A percentile compares a stretch with the other conserved stretches of the same genome.
Conservation (phyloP, 2,329 filamentous ascomycete genomes). For the Claviceps sorghi region DNA sequence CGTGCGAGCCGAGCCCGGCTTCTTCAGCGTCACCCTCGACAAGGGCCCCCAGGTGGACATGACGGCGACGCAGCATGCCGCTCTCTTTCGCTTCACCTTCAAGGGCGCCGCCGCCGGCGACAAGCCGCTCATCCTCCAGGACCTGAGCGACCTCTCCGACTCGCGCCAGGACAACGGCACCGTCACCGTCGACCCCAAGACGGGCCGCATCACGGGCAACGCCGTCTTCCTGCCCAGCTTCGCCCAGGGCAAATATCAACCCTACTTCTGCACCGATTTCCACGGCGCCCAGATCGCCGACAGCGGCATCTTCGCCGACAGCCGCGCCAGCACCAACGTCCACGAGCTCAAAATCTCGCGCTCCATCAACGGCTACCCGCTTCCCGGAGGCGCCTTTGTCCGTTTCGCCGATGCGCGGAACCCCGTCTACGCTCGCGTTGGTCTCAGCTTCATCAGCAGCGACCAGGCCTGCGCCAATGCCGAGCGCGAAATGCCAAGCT, state of each 20-base stretch:
- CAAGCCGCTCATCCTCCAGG: constrained; percentile 48
- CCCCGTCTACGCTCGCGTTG: constrained; percentile 49
- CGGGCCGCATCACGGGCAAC: constrained; percentile 48
- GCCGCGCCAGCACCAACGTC: constrained; percentile 32
- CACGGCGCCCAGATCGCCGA: constrained; percentile 41
- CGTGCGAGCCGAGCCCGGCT: constrained; percentile 46
- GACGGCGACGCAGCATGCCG: constrained; percentile 50
- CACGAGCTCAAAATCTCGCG: constrained; percentile 33
- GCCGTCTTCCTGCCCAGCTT: constrained; percentile 52
- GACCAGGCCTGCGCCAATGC: constrained; percentile 54
- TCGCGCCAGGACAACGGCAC: constrained; percentile 43
- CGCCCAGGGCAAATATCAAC: constrained; percentile 42
- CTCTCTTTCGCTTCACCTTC: constrained; percentile 53
- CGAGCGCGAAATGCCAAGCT: constrained; percentile 53
- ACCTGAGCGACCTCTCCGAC: constrained; percentile 48
- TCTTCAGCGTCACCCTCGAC: constrained; percentile 46
- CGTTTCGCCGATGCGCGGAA: constrained; percentile 38
- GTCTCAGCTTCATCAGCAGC: constrained; percentile 53
- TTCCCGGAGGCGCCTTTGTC: constrained; percentile 49
- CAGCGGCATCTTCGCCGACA: constrained; percentile 46
- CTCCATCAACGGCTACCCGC: constrained; percentile 36
- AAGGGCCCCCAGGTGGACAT: constrained; percentile 48
- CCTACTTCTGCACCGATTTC: constrained; percentile 57
- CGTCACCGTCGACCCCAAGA: constrained; percentile 37
- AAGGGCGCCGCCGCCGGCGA: constrained; percentile 22